A percentile compares a stretch with the other conserved stretches of the same genome.
phyloP scores from a whole-genome alignment of 805 yeast genomes.

The Cyberlindnera maclurae region DNA sequence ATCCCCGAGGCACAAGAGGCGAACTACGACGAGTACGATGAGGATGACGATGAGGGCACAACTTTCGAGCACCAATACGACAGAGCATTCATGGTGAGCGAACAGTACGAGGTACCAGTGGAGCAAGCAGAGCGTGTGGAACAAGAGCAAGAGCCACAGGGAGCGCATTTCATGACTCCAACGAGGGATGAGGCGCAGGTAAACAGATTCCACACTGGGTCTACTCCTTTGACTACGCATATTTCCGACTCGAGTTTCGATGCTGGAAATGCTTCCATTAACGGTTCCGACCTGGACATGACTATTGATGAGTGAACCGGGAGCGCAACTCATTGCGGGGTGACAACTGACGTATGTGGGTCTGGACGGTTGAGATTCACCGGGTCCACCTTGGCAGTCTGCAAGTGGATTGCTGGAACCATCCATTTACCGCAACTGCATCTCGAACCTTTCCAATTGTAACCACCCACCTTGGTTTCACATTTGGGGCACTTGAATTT shows the following conservation, averaged over 20 bases:
- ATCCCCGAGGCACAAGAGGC: constrained; percentile 13
- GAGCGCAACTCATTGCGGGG: background rate
- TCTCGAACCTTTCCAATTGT: constrained; percentile 89
- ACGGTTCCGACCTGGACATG: constrained; percentile 37
- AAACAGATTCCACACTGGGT: background rate
- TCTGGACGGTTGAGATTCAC: constrained; percentile 10
- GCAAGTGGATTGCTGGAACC: constrained; percentile 82
- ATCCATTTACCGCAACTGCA: constrained; percentile 97
- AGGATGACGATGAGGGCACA: constrained; percentile 18
- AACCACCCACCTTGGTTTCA: constrained; percentile 78
- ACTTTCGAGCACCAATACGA: constrained; percentile 22
- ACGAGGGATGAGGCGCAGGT: constrained; percentile 2
- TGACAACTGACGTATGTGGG: too few species aligned
- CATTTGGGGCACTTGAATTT: constrained; percentile 83
- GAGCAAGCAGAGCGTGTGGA: constrained; percentile 8
- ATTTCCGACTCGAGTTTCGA: constrained; percentile 13
- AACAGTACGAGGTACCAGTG: constrained; percentile 18
- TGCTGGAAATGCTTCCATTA: constrained; percentile 22
- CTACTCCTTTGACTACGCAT: background rate
- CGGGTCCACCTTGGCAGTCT: constrained; percentile 74
- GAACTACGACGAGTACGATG: constrained; percentile 37
- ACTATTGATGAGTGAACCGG: constrained; percentile 33
- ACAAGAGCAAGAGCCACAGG: background rate
- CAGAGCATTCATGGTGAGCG: constrained; percentile 20
- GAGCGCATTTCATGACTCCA: constrained; percentile 17